Evolutionary conservation across 306 rosid genomes (phyloP).

Genomic region (Trifolium repens): DNA sequence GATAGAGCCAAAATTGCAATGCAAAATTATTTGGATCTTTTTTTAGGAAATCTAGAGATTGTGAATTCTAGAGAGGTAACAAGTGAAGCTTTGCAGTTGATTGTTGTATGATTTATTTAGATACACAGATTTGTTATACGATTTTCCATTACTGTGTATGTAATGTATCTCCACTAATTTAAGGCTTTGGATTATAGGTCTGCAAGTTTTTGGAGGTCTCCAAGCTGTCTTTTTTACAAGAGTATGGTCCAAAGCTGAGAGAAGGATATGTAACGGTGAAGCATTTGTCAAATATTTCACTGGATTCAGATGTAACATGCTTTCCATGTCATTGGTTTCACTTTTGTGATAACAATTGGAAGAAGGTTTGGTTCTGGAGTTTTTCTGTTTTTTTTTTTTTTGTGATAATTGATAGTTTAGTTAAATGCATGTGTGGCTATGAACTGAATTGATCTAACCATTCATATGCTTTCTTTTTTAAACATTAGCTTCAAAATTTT

Average conservation of each 20-base stretch:
- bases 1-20: slow-evolving; percentile 81
- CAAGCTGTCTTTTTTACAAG: slow-evolving; percentile 84
- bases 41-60: slow-evolving; percentile 78
- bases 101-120: slow-evolving; percentile 17
- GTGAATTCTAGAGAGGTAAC: slow-evolving; percentile 90
- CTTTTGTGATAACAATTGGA: slow-evolving; percentile 85
- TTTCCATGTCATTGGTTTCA: slow-evolving; percentile 67
- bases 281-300: slow-evolving; percentile 70
- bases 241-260: slow-evolving; percentile 93
- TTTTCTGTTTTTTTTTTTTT: background rate
- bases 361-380: slow-evolving; percentile 62
- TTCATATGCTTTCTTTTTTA: no score
- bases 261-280: slow-evolving; percentile 89
- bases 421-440: slow-evolving; percentile 19
- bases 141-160: slow-evolving; percentile 34
- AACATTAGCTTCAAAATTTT: slow-evolving; percentile 34
- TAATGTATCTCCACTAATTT: slow-evolving; percentile 24
- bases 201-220: slow-evolving; percentile 99
- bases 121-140: slow-evolving; percentile 18
- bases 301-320: slow-evolving; percentile 68
- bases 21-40: slow-evolving; percentile 88
- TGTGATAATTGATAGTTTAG: slow-evolving; percentile 12
- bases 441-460: slow-evolving; percentile 33
- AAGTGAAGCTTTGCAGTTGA: slow-evolving; percentile 13
- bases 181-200: slow-evolving; percentile 60